These are phyloP conservation scores for Phycomyces nitens DNA, from an alignment of 192 early-diverging fungal species.

Conservation along the genomic window DNA sequence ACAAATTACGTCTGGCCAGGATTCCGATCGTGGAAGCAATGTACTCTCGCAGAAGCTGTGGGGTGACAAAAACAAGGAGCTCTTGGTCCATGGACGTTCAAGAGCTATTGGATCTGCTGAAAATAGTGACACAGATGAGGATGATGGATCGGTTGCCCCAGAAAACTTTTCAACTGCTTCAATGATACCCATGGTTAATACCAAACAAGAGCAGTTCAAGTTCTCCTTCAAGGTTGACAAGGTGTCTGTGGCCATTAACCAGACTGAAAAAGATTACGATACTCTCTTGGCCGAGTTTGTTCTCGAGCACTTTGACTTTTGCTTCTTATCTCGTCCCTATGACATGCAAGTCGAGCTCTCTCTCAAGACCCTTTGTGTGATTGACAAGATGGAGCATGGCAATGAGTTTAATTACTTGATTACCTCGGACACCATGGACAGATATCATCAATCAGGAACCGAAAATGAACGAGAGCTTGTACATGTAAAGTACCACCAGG, in stretches of 20 bases:
- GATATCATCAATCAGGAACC: constrained; percentile 33
- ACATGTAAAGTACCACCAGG: constrained; percentile 56
- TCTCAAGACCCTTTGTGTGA: constrained; percentile 70
- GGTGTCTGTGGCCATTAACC: constrained; percentile 58
- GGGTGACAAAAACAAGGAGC: background rate
- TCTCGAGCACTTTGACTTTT: constrained; percentile 66
- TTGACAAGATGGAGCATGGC: constrained; percentile 57
- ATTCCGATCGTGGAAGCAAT: background rate
- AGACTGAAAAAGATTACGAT: constrained; percentile 50
- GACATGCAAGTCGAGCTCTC: constrained; percentile 71
- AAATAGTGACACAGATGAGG: background rate
- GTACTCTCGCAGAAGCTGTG: constrained; percentile 7
- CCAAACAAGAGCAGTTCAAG: constrained; percentile 22
- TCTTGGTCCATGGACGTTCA: no score
- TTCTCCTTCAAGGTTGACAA: constrained; percentile 66
- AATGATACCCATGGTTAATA: background rate
- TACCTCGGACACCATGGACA: constrained; percentile 40
- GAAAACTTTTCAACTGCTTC: background rate
- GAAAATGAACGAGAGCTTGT: constrained; percentile 37
- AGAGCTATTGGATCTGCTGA: no score
- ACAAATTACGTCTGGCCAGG: constrained; percentile 6
- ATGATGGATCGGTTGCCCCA: background rate
- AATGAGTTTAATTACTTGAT: constrained; percentile 57
- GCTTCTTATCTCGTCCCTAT: constrained; percentile 63
- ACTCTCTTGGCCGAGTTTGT: constrained; percentile 58